Evolutionary conservation across 495 filamentous ascomycete genomes (phyloP), one percentile per base, ranked within the genome.

Genomic region (Cercophora samala): DNA sequence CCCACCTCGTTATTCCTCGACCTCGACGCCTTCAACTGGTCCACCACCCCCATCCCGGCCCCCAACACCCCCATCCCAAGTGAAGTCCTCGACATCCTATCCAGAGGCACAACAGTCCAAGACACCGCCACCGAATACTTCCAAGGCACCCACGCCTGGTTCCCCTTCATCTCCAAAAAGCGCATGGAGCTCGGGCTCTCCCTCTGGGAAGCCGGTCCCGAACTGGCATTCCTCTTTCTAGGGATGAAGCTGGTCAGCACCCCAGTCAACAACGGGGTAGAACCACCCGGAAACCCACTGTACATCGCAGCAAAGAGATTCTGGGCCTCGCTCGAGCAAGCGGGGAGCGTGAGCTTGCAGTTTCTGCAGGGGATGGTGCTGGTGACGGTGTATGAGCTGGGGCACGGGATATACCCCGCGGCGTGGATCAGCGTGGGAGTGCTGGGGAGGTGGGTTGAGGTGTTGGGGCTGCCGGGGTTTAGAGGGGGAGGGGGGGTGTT

Each of bases 111-210:
- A 22, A 60, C 74, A 37, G 69, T 82, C 52, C 76, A 76, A 32
- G 74, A 74, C 4, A 67, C 72, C 1, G 66, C 76, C 0, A 58
- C 58, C 3, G 69, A 72, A 8, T 82, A 78, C 62, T 81, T 81
- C 54, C 32, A 65, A 13, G 74, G 73, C 19, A 61, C 80, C 11
- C 80, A 82, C 66, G 65, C n/a, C 32, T 37, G 83, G 84, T 80
- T 86, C 75, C 84, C 83, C 18, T 77, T 85, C 58, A 69, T 86
- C 25, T 85, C 82, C 1, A 76, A 77, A 61, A 85, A 82, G 66
- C 74, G 81, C 3, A 76, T 84, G 62, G 71, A 72, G n/a, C 65
- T 81, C 18, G 67, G 69, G 4, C 77, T 78, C 37, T 75, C 78
- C 8, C 61, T 79, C 3, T 76, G 77, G 69, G 78, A 83, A 56